Conservation (phyloP, 371 early-diverging fungal genomes). For the Rhizopus sp. region DNA sequence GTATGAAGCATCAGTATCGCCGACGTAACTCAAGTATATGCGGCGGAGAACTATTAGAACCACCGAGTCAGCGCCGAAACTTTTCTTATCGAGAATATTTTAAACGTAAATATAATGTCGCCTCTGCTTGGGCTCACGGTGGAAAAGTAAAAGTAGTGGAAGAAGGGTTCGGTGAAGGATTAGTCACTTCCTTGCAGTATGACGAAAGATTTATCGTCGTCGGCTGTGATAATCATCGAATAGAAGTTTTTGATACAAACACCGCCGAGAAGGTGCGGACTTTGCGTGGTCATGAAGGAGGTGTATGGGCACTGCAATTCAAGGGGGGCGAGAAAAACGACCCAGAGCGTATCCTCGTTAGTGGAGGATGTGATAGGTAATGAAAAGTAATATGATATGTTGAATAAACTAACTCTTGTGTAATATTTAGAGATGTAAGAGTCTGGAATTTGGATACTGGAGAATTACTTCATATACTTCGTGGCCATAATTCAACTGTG, state of each 20-base stretch:
- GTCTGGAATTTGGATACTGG: conserved; percentile 90
- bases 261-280: conserved; percentile 69
- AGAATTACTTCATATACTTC: conserved; percentile 71
- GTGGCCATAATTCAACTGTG: conserved; percentile 93
- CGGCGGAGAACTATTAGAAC: conserved; percentile 50
- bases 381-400: not conserved
- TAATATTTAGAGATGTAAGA: conserved; percentile 65
- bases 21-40: conserved; percentile 53
- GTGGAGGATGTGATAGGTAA: conserved; percentile 82
- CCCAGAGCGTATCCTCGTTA: conserved; percentile 73
- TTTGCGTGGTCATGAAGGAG: conserved; percentile 91
- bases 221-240: conserved; percentile 83
- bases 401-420: conserved; percentile 8
- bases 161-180: conserved; percentile 73
- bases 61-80: conserved; percentile 46
- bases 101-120: conserved; percentile 71
- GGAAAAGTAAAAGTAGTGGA: conserved; percentile 69
- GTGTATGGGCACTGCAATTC: conserved; percentile 93
- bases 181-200: conserved; percentile 88
- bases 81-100: conserved; percentile 78
- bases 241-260: conserved; percentile 80
- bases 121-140: conserved; percentile 78
- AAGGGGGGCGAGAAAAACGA: conserved; percentile 59
- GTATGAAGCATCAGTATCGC: conserved; percentile 50
- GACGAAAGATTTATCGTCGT: conserved; percentile 84